These are phyloP conservation scores for Scheffersomyces segobiensis DNA, from an alignment of 1,139 yeast species.

Conservation along the genomic window DNA sequence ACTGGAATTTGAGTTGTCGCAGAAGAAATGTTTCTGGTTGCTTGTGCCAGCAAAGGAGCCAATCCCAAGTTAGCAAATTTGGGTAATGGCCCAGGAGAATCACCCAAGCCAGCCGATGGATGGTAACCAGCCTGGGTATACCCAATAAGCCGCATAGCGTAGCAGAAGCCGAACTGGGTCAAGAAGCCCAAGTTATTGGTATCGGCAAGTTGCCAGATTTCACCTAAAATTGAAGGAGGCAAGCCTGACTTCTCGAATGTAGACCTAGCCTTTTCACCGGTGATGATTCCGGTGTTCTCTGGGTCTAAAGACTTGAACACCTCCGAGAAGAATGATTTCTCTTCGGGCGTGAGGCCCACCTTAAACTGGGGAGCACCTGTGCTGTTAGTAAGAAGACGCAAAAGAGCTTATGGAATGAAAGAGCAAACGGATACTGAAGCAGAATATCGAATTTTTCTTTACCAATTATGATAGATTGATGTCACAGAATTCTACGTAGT, in stretches of 20 bases:
- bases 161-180: constrained; percentile 77
- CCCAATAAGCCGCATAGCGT: constrained; percentile 87
- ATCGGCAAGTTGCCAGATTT: constrained; percentile 94
- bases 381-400: constrained; percentile 1
- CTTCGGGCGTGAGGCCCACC: constrained; percentile 72
- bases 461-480: too few relatives aligned
- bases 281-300: constrained; percentile 75
- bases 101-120: constrained; percentile 51
- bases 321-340: constrained; percentile 69
- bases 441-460: neutral
- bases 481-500: too few relatives aligned
- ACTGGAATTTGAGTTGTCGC: constrained; percentile 26
- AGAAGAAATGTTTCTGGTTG: constrained; percentile 35
- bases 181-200: constrained; percentile 81
- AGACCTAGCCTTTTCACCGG: constrained; percentile 88
- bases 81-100: constrained; percentile 59
- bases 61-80: constrained; percentile 43
- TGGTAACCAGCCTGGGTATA: constrained; percentile 77
- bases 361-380: constrained; percentile 36
- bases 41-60: constrained; percentile 16
- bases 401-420: neutral
- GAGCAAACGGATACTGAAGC: neutral
- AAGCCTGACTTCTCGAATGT: constrained; percentile 86
- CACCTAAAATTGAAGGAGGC: constrained; percentile 76
- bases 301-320: constrained; percentile 79